Conservation (phyloP, 352 stramenopile genomes). For the Phytophthora constricta region DNA sequence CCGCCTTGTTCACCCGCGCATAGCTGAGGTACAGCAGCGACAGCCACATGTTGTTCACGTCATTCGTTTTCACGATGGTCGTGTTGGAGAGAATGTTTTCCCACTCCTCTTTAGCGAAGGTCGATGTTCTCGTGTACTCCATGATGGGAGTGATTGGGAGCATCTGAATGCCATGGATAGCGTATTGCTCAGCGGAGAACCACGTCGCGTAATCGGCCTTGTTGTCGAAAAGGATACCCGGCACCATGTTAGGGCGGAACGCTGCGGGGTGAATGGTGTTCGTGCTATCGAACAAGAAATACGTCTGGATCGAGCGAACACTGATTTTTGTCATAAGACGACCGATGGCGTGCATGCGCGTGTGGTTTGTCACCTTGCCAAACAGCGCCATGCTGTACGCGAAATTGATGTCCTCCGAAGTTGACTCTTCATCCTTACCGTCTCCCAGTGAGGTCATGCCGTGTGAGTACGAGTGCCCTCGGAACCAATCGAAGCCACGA, state of each 20-base stretch:
- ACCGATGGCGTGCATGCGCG: slow-evolving; percentile 49
- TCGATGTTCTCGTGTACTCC: slow-evolving; percentile 59
- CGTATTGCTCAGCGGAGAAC: slow-evolving; percentile 70
- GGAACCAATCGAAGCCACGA: slow-evolving; percentile 73
- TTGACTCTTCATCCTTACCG: slow-evolving; percentile 73
- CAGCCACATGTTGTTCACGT: slow-evolving; percentile 59
- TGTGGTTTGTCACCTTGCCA: slow-evolving; percentile 45
- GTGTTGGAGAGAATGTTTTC: slow-evolving; percentile 54
- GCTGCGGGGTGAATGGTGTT: slow-evolving; percentile 60
- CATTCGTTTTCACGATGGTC: slow-evolving; percentile 46
- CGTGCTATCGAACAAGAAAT: slow-evolving; percentile 70
- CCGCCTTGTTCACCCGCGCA: slow-evolving; percentile 55
- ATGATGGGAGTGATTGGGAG: slow-evolving; percentile 66
- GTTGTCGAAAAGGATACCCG: slow-evolving; percentile 83
- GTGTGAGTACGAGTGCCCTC: slow-evolving; percentile 78
- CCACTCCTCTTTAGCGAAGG: slow-evolving; percentile 73
- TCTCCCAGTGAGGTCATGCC: slow-evolving; percentile 60
- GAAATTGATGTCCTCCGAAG: slow-evolving; percentile 76
- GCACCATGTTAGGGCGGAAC: slow-evolving; percentile 57
- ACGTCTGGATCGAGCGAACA: slow-evolving; percentile 60
- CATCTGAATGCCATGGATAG: slow-evolving; percentile 87
- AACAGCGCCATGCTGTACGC: slow-evolving; percentile 64
- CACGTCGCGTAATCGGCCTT: slow-evolving; percentile 84
- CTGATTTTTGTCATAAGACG: slow-evolving; percentile 67
- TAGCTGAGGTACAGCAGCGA: slow-evolving; percentile 82